Percentiles rank a stretch among this genome's conserved stretches.
These are phyloP conservation scores for Ogataea glucozyma DNA, from an alignment of 805 yeast species.

Conservation along the genomic window DNA sequence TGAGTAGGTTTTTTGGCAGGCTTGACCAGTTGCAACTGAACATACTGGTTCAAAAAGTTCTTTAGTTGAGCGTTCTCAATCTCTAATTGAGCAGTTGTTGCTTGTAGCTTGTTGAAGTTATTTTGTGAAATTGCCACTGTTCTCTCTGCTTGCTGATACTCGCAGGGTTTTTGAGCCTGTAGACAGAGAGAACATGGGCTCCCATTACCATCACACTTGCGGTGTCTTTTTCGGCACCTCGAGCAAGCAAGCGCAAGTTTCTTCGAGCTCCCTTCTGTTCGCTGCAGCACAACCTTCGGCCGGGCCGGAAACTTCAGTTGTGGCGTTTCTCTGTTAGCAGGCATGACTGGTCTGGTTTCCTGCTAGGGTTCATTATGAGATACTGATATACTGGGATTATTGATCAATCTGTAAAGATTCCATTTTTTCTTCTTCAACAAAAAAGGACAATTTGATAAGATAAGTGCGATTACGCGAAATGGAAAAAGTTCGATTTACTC, in stretches of 20 bases:
- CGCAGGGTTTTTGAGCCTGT: constrained; percentile 57
- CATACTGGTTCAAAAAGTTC: constrained; percentile 34
- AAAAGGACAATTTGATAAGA: constrained; percentile 1
- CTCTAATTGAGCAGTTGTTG: constrained; percentile 58
- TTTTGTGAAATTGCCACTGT: constrained; percentile 65
- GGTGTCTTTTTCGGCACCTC: constrained; percentile 65
- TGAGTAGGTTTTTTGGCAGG: neutral
- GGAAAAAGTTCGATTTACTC: neutral
- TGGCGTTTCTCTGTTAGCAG: constrained; percentile 16
- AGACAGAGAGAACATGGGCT: constrained; percentile 64
- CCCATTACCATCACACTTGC: constrained; percentile 66
- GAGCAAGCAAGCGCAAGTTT: constrained; percentile 41
- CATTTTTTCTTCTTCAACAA: neutral
- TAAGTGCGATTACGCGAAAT: constrained; percentile 4
- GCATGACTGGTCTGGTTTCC: no score
- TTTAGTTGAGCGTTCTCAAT: constrained; percentile 57
- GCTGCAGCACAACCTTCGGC: neutral
- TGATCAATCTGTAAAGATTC: no score
- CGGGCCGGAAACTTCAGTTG: constrained; percentile 19
- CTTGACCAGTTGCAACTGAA: constrained; percentile 2
- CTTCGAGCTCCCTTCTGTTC: constrained; percentile 1
- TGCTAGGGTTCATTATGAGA: no score
- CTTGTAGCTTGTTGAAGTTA: constrained; percentile 59
- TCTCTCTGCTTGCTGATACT: constrained; percentile 64
- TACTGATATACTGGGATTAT: no score